A percentile compares a stretch with the other conserved stretches of the same genome.
These are phyloP conservation scores for Salix exigua DNA, from an alignment of 345 rosid species.

Conservation along the genomic window DNA sequence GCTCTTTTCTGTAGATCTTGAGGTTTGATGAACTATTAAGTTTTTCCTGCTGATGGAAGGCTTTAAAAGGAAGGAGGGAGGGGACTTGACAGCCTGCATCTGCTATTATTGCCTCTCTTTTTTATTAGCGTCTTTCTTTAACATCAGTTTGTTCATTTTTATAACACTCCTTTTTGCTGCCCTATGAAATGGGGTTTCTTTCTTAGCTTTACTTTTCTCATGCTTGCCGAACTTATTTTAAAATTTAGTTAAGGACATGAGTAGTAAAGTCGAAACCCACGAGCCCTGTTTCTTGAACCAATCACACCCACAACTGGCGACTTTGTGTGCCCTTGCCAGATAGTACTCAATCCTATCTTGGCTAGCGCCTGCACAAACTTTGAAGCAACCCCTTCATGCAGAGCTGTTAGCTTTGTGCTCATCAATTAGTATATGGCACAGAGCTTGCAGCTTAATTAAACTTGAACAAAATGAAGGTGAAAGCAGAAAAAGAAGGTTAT, in stretches of 20 bases:
- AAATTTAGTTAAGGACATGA: background rate
- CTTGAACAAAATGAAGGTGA: background rate
- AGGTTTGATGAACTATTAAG: constrained; percentile 22
- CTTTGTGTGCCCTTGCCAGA: constrained; percentile 19
- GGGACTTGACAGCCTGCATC: constrained; percentile 29
- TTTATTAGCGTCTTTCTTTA: constrained; percentile 7
- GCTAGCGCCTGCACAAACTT: background rate
- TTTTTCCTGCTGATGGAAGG: constrained; percentile 6
- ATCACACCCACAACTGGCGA: constrained; percentile 37
- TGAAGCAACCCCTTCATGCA: background rate
- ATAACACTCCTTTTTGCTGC: constrained; percentile 24
- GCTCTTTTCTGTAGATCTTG: constrained; percentile 2
- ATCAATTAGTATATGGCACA: background rate
- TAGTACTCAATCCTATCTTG: background rate
- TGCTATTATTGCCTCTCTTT: constrained; percentile 9
- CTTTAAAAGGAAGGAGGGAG: constrained; percentile 30
- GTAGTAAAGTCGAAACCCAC: constrained; percentile 34
- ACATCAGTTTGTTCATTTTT: constrained; percentile 17
- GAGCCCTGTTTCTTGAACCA: constrained; percentile 45
- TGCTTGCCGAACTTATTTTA: constrained; percentile 14
- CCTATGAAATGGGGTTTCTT: constrained; percentile 39
- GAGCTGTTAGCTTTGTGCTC: background rate
- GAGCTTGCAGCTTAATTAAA: background rate
- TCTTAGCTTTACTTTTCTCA: constrained; percentile 24
- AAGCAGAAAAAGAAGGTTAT: background rate